Evolutionary conservation across 345 rosid species (phyloP).

Genomic region (Durio zibethinus): DNA sequence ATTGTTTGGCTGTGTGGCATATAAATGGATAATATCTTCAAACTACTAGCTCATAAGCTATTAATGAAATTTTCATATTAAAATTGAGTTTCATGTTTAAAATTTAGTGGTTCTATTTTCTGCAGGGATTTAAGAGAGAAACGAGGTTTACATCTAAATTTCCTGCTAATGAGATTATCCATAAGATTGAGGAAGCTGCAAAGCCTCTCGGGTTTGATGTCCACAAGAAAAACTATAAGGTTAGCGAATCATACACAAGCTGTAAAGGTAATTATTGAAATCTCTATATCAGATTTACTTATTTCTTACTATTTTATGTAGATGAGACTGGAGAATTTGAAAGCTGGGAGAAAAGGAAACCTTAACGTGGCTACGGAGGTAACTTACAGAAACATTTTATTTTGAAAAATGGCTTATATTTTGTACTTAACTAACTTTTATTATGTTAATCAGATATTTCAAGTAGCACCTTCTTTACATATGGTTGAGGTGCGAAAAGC

Average conservation of each 20-base stretch:
- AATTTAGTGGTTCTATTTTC: neutral
- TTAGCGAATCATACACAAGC: constrained; percentile 15
- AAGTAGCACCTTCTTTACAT: constrained; percentile 93
- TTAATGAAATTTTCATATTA: neutral
- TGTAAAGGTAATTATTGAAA: neutral
- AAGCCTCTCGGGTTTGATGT: constrained; percentile 94
- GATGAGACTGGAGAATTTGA: constrained; percentile 89
- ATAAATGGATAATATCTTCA: neutral
- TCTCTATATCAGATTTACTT: neutral
- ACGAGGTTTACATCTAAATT: constrained; percentile 79
- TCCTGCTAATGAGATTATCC: constrained; percentile 80
- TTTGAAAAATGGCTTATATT: neutral
- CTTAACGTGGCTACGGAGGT: constrained; percentile 92
- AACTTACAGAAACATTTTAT: neutral
- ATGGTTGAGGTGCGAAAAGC: constrained; percentile 94
- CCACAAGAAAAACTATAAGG: constrained; percentile 92
- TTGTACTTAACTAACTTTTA: neutral
- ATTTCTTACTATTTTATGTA: constrained; percentile 19
- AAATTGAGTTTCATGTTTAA: neutral
- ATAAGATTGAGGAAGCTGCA: constrained; percentile 84
- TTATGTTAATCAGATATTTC: constrained; percentile 56
- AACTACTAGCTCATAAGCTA: neutral
- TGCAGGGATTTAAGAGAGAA: constrained; percentile 80
- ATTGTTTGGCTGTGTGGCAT: neutral
- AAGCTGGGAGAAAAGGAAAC: constrained; percentile 94